Percentiles rank a stretch among this genome's conserved stretches.
Evolutionary conservation across 495 filamentous ascomycete genomes (phyloP).

Genomic region (Penicillium egyptiacum): DNA sequence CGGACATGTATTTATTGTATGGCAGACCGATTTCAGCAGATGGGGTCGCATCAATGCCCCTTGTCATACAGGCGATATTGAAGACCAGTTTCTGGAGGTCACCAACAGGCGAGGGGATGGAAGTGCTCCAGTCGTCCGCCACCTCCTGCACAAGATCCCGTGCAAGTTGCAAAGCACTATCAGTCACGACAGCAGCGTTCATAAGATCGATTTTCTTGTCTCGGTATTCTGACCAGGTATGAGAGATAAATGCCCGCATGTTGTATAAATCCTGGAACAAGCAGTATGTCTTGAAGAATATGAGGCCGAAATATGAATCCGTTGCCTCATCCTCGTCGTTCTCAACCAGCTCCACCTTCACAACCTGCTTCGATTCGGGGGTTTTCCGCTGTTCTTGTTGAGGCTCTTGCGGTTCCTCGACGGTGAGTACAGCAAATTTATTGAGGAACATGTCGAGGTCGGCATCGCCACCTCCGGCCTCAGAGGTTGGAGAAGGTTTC

Average conservation of each 20-base stretch:
- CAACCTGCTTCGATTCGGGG: slow-evolving; percentile 23
- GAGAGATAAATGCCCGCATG: slow-evolving; percentile 28
- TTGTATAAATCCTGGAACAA: slow-evolving; percentile 30
- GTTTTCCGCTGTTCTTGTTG: slow-evolving; percentile 11
- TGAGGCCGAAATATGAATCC: slow-evolving; percentile 17
- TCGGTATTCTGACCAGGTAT: slow-evolving; percentile 34
- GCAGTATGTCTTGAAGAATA: slow-evolving; percentile 34
- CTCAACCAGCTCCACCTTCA: slow-evolving; percentile 27
- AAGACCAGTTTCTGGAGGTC: slow-evolving; percentile 24
- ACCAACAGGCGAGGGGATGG: slow-evolving; percentile 11
- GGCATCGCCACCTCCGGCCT: slow-evolving; percentile 15
- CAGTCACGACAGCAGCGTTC: slow-evolving; percentile 35
- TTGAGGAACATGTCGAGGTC: slow-evolving; percentile 24
- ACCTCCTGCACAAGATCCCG: slow-evolving; percentile 24
- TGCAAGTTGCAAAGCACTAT: slow-evolving; percentile 32
- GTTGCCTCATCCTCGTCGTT: slow-evolving; percentile 27
- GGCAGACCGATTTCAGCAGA: slow-evolving; percentile 31
- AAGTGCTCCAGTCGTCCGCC: slow-evolving; percentile 21
- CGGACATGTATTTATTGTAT: slow-evolving; percentile 33
- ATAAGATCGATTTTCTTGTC: slow-evolving; percentile 34
- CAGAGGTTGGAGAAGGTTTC: slow-evolving; percentile 15
- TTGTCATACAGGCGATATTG: slow-evolving; percentile 15
- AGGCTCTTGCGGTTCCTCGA: slow-evolving; percentile 33
- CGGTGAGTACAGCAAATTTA: slow-evolving; percentile 33
- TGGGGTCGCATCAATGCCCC: slow-evolving; percentile 20